A percentile compares a stretch with the other conserved stretches of the same genome.
These are phyloP conservation scores for Pyrenopolyporus hunteri DNA, from an alignment of 495 filamentous ascomycete species.

Conservation along the genomic window DNA sequence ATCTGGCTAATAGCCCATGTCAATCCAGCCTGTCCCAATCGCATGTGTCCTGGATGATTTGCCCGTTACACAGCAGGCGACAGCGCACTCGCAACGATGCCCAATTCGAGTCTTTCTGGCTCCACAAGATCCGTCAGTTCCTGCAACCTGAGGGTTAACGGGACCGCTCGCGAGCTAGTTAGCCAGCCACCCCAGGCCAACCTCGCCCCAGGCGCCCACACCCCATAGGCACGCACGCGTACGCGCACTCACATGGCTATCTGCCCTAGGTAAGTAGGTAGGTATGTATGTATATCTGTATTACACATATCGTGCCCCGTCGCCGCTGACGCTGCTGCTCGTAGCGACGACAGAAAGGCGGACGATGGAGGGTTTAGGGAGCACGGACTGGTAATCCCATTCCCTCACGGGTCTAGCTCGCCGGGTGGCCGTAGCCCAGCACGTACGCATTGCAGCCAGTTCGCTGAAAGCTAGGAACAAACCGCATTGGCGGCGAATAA, in stretches of 20 bases:
- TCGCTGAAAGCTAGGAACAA: conserved; percentile 37
- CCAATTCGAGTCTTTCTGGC: conserved; percentile 27
- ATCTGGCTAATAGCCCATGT: conserved; percentile 37
- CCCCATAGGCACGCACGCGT: conserved; percentile 13
- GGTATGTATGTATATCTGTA: too few species aligned
- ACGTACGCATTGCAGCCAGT: conserved; percentile 23
- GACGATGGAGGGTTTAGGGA: conserved; percentile 7
- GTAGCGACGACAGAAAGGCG: conserved; percentile 5
- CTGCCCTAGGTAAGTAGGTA: too few species aligned
- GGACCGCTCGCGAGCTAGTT: conserved; percentile 22
- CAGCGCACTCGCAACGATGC: conserved; percentile 31
- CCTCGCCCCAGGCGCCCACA: conserved; percentile 15
- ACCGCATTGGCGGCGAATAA: conserved; percentile 28
- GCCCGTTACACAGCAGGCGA: conserved; percentile 31
- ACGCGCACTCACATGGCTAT: conserved; percentile 10
- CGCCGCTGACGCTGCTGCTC: background rate
- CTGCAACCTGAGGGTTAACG: conserved; percentile 23
- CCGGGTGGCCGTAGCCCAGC: conserved; percentile 12
- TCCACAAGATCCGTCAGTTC: conserved; percentile 38
- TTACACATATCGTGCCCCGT: conserved; percentile 15
- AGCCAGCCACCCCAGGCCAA: conserved; percentile 10
- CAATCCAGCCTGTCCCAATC: conserved; percentile 25
- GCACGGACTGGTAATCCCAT: conserved; percentile 26
- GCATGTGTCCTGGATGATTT: conserved; percentile 24
- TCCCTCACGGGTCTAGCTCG: conserved; percentile 19